These are phyloP conservation scores for Macrotyloma uniflorum DNA, from an alignment of 306 rosid species.

Conservation along the genomic window DNA sequence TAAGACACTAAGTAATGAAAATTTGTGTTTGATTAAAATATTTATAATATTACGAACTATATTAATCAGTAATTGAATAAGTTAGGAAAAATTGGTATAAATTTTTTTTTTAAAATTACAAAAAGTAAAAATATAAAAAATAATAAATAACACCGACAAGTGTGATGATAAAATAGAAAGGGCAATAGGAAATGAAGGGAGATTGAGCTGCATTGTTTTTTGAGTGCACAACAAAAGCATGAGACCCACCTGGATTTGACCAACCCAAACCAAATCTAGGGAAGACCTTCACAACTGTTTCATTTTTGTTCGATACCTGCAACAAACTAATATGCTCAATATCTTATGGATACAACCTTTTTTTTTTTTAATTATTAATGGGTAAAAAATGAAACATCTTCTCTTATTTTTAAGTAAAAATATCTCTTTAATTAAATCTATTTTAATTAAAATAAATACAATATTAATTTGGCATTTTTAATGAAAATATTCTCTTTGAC, in stretches of 20 bases:
- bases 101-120: too few relatives aligned
- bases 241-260: slow-evolving; percentile 21
- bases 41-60: too few relatives aligned
- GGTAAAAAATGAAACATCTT: too few relatives aligned
- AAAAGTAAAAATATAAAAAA: background rate
- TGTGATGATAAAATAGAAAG: background rate
- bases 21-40: too few relatives aligned
- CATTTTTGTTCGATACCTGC: slow-evolving; percentile 15
- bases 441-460: background rate
- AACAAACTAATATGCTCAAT: background rate
- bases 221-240: background rate
- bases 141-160: slow-evolving; percentile 8
- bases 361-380: background rate
- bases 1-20: too few relatives aligned
- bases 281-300: background rate
- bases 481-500: background rate
- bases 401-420: background rate
- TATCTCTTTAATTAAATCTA: background rate
- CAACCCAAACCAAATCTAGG: background rate
- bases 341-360: background rate
- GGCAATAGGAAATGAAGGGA: background rate
- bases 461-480: background rate
- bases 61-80: too few relatives aligned
- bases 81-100: too few relatives aligned
- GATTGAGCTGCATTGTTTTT: background rate